phyloP scores from a whole-genome alignment of 2,329 filamentous ascomycete species.

The Talaromyces sp. region DNA sequence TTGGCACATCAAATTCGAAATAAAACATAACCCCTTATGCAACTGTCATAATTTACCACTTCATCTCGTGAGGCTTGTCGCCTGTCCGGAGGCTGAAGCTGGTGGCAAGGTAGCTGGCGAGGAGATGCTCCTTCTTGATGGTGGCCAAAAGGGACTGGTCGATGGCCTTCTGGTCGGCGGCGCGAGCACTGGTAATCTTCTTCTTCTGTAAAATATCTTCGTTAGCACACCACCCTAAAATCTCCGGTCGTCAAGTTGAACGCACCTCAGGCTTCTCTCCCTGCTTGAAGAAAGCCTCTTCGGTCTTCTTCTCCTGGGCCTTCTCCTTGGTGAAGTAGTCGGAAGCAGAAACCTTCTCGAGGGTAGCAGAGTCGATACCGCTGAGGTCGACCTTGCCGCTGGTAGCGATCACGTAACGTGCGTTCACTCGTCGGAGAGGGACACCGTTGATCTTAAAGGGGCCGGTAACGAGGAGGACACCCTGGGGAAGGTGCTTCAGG shows the following conservation, averaged over 20 bases:
- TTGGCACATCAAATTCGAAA: constrained; percentile 37
- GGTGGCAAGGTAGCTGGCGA: constrained; percentile 88
- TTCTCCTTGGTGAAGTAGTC: constrained; percentile 98
- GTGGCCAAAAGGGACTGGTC: constrained; percentile 92
- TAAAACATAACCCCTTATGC: constrained; percentile 37
- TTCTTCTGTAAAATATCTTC: constrained; percentile 71
- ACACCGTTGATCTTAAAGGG: constrained; percentile 99
- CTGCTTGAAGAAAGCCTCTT: constrained; percentile 99
- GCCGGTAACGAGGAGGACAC: constrained; percentile 97
- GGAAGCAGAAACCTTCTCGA: constrained; percentile 82
- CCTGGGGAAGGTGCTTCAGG: constrained; percentile 95
- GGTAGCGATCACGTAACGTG: constrained; percentile 53
- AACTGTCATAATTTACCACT: constrained; percentile 70
- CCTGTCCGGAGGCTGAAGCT: constrained; percentile 99
- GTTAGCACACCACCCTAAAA: neutral
- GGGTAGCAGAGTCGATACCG: constrained; percentile 68
- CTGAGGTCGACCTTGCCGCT: constrained; percentile 59
- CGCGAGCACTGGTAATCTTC: constrained; percentile 85
- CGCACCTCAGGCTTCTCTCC: constrained; percentile 95
- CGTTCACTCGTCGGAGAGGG: constrained; percentile 74
- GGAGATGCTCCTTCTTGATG: constrained; percentile 98
- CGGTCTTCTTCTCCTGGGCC: constrained; percentile 85
- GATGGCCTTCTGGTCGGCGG: constrained; percentile 95
- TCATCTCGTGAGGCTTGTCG: constrained; percentile 99
- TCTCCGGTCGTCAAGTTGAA: constrained; percentile 14